These are phyloP conservation scores for Diaporthe capsici DNA, from an alignment of 2,329 filamentous ascomycete species.

Conservation along the genomic window DNA sequence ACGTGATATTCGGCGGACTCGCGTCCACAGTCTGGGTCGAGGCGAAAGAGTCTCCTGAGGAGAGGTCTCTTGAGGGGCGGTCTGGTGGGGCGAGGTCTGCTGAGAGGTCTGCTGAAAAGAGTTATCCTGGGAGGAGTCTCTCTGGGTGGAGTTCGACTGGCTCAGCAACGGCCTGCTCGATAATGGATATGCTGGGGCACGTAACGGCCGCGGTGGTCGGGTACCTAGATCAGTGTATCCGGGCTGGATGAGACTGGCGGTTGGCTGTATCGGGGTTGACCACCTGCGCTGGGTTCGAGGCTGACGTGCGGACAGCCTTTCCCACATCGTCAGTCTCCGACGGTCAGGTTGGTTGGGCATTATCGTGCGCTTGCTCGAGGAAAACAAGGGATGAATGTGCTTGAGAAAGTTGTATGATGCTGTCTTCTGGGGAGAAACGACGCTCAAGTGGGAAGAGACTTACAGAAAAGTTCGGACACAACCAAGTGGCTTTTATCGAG, in stretches of 20 bases:
- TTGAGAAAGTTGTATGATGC: background rate
- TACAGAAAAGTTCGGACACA: background rate
- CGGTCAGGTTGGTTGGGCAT: background rate
- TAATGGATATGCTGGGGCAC: background rate
- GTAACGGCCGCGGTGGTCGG: background rate
- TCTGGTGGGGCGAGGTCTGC: background rate
- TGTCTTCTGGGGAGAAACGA: background rate
- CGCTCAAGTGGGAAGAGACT: background rate
- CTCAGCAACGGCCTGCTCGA: slow-evolving; percentile 3
- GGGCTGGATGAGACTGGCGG: background rate
- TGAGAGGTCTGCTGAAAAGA: background rate
- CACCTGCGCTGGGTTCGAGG: background rate
- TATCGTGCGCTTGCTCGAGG: background rate
- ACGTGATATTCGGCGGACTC: background rate
- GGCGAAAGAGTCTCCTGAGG: background rate
- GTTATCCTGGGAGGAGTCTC: background rate
- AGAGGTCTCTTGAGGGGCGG: background rate
- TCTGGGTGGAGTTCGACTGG: background rate
- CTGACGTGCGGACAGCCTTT: background rate
- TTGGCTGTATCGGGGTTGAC: background rate
- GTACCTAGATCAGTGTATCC: background rate
- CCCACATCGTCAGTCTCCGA: background rate
- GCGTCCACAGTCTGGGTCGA: background rate
- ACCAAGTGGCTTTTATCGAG: background rate
- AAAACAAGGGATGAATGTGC: background rate